These are phyloP conservation scores for Stylosanthes scabra DNA, from an alignment of 331 rosid genomes.

Conservation along the genomic window DNA sequence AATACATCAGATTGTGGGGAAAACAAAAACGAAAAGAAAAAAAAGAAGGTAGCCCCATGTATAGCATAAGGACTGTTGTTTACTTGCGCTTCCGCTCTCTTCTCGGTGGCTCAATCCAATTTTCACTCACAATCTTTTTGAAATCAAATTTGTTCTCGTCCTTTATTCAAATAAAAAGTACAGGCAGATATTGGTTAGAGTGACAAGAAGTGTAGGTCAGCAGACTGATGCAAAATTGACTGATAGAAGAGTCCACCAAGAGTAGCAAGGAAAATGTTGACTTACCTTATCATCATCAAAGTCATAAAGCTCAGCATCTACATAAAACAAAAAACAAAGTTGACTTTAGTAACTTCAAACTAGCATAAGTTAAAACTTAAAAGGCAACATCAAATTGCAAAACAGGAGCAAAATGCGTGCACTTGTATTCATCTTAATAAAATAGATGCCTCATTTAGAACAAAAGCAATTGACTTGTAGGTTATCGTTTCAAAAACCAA, in stretches of 20 bases:
- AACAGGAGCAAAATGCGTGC: conserved; percentile 5
- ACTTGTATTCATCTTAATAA: background rate
- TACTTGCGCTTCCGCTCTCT: conserved; percentile 99
- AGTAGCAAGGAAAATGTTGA: conserved; percentile 1
- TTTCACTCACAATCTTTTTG: conserved; percentile 95
- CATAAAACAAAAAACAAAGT: conserved; percentile 34
- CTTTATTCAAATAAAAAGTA: conserved; percentile 51
- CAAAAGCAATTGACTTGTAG: background rate
- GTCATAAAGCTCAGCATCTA: conserved; percentile 97
- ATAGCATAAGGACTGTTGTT: conserved; percentile 6
- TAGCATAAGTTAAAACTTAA: background rate
- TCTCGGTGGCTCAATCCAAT: conserved; percentile 98
- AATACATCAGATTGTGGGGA: conserved; percentile 20
- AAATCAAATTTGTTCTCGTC: conserved; percentile 91
- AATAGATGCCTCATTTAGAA: background rate
- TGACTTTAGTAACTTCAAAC: conserved; percentile 36
- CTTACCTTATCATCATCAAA: conserved; percentile 95
- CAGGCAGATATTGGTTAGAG: conserved; percentile 9
- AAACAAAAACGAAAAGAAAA: background rate
- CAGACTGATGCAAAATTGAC: conserved; percentile 17
- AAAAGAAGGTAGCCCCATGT: background rate
- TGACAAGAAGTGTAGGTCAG: background rate
- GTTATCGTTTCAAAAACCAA: background rate
- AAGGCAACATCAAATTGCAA: conserved; percentile 17
- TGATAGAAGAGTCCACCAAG: conserved; percentile 8